Conservation (phyloP, 2,329 filamentous ascomycete genomes). For the Sporothrix euskadiensis region DNA sequence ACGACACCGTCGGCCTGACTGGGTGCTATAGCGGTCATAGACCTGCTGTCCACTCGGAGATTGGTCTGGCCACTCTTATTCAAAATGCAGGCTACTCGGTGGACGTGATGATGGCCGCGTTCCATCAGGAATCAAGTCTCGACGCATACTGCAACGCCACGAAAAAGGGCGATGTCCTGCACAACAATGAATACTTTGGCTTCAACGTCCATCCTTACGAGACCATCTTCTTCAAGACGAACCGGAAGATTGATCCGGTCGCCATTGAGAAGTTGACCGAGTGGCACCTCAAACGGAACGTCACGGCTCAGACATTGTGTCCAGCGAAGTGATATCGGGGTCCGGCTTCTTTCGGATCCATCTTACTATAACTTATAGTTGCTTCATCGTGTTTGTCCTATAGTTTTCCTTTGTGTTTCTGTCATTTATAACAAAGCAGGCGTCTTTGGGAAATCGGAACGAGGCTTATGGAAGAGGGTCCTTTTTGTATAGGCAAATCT, state of each 20-base stretch:
- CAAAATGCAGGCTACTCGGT: conserved; percentile 40
- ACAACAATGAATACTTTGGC: conserved; percentile 37
- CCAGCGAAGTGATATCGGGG: background rate
- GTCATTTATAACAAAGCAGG: background rate
- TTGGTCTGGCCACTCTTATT: conserved; percentile 39
- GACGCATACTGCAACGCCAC: conserved; percentile 35
- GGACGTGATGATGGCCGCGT: conserved; percentile 41
- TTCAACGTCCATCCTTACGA: conserved; percentile 44
- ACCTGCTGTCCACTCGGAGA: conserved; percentile 39
- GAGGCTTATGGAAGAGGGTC: background rate
- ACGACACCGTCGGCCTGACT: conserved; percentile 37
- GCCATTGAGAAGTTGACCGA: conserved; percentile 38
- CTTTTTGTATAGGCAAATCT: background rate
- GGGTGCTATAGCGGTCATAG: conserved; percentile 38
- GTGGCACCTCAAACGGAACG: conserved; percentile 36
- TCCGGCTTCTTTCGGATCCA: too few relatives aligned
- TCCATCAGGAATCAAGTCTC: conserved; percentile 30
- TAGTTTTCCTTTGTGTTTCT: background rate
- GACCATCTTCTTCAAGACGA: conserved; percentile 43
- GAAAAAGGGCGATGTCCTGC: conserved; percentile 31
- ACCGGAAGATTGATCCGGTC: conserved; percentile 37
- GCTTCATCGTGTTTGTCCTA: too few relatives aligned
- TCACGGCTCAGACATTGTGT: background rate
- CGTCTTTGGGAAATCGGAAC: background rate
- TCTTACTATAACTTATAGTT: background rate